Conservation (phyloP, 352 stramenopile species). For the Plasmopara viticola region DNA sequence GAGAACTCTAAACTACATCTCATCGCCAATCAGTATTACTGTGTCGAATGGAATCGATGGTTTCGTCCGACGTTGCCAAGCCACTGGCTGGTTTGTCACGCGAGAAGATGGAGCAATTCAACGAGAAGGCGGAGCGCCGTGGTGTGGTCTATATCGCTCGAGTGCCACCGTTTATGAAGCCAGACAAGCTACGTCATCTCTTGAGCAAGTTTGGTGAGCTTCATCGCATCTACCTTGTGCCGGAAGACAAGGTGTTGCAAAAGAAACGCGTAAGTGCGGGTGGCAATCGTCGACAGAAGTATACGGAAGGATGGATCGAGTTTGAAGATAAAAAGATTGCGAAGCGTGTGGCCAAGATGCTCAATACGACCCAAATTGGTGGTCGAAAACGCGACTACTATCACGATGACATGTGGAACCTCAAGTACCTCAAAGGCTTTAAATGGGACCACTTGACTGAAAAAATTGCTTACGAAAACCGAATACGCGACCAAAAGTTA, state of each 20-base stretch:
- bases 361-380: constrained; percentile 92
- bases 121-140: constrained; percentile 40
- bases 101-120: constrained; percentile 48
- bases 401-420: constrained; percentile 97
- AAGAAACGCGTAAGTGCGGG: constrained; percentile 87
- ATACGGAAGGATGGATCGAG: constrained; percentile 98
- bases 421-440: constrained; percentile 99
- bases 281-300: constrained; percentile 86
- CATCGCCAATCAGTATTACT: no score
- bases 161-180: constrained; percentile 96
- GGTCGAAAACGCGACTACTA: constrained; percentile 95
- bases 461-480: constrained; percentile 92
- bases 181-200: constrained; percentile 92
- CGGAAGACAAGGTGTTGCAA: constrained; percentile 91
- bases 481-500: constrained; percentile 81
- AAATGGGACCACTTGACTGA: constrained; percentile 98
- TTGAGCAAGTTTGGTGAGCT: constrained; percentile 90
- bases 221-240: constrained; percentile 94
- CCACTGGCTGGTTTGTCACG: constrained; percentile 26
- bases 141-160: constrained; percentile 90
- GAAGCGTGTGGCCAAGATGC: constrained; percentile 87
- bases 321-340: constrained; percentile 96
- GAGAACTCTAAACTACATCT: no score
- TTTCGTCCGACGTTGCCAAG: constrained; percentile 11
- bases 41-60: neutral